These are phyloP conservation scores for Monilinia vaccinii-corymbosi DNA, from an alignment of 2,329 filamentous ascomycete genomes.

Conservation along the genomic window DNA sequence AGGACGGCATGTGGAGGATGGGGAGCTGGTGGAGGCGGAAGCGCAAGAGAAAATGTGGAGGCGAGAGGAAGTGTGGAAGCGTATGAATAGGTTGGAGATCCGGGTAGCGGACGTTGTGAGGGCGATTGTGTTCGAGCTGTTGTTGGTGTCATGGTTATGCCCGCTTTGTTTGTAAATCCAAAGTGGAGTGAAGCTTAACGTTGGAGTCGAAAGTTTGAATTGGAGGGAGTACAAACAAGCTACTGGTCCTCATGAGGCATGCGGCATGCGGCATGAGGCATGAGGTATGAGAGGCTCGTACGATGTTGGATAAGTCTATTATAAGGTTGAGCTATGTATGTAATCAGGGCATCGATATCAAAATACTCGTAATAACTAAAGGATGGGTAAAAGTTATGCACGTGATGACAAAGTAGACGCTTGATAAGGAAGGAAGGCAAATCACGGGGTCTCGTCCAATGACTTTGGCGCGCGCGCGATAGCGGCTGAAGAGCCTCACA, in stretches of 20 bases:
- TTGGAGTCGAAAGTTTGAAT: neutral
- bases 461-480: neutral
- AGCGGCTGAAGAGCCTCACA: too few relatives aligned
- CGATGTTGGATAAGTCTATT: neutral
- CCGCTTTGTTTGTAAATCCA: constrained; percentile 14
- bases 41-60: constrained; percentile 47
- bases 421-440: constrained; percentile 2
- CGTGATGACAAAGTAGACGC: neutral
- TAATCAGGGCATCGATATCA: neutral
- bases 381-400: neutral
- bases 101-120: constrained; percentile 48
- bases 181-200: neutral
- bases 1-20: constrained; percentile 50
- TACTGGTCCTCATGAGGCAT: too few relatives aligned
- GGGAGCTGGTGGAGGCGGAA: constrained; percentile 52
- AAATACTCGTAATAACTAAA: neutral
- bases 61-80: constrained; percentile 51
- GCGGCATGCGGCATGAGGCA: too few relatives aligned
- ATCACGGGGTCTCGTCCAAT: neutral
- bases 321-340: too few relatives aligned
- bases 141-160: constrained; percentile 11
- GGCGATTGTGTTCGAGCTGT: constrained; percentile 36
- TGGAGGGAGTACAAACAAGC: neutral
- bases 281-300: too few relatives aligned
- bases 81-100: constrained; percentile 54